These are phyloP conservation scores for Tolypocladium sp. DNA, from an alignment of 2,329 filamentous ascomycete genomes.

Conservation along the genomic window DNA sequence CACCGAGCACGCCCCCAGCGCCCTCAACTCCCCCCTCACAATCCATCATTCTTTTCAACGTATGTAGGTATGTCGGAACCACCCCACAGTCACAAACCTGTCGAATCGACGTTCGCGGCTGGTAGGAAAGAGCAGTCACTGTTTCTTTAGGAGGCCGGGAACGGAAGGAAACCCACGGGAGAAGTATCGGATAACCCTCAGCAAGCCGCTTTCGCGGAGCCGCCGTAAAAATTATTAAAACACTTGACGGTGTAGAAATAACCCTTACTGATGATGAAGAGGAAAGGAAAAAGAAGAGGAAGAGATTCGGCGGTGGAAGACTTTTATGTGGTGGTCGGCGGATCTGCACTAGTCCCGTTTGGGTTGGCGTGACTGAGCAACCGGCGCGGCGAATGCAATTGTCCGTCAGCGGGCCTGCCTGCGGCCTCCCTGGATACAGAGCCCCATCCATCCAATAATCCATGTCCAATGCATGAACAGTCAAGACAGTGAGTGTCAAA, in stretches of 20 bases:
- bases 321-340: conserved; percentile 8
- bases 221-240: conserved; percentile 34
- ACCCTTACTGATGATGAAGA: conserved; percentile 35
- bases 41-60: not conserved
- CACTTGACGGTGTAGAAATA: conserved; percentile 43
- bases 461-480: not conserved
- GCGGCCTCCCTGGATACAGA: no score
- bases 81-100: conserved; percentile 43
- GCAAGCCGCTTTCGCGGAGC: conserved; percentile 46
- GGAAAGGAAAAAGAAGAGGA: conserved; percentile 17
- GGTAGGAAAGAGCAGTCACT: conserved; percentile 36
- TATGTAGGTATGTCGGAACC: conserved; percentile 30
- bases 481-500: no score
- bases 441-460: not conserved
- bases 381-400: not conserved
- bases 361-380: not conserved
- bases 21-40: not conserved
- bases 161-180: conserved; percentile 44
- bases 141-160: conserved; percentile 42
- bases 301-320: conserved; percentile 1
- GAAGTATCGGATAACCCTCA: conserved; percentile 37
- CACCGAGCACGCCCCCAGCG: not conserved
- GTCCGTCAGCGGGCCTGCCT: not conserved
- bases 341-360: not conserved
- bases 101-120: conserved; percentile 27